phyloP scores from a whole-genome alignment of 768 basidiomycete genomes.

The Phlebiopsis flavidoalba region DNA sequence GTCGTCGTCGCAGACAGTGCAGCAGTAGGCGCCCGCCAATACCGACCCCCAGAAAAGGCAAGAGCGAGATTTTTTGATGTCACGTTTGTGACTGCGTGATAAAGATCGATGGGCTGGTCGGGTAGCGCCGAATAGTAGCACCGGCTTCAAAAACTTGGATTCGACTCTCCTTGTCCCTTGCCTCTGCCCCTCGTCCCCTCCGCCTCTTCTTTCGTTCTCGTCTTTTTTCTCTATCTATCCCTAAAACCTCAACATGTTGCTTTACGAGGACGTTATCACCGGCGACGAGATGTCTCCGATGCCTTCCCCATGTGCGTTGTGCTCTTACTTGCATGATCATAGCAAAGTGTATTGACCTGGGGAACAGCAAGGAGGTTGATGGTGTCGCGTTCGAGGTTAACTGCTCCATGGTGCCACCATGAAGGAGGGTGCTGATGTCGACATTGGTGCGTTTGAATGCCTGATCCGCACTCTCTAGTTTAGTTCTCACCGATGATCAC shows the following conservation, averaged over 20 bases:
- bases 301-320: constrained; percentile 74
- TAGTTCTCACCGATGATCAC: constrained; percentile 1
- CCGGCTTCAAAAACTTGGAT: constrained; percentile 14
- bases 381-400: constrained; percentile 85
- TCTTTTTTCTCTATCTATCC: constrained; percentile 11
- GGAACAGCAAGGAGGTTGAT: constrained; percentile 68
- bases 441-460: constrained; percentile 64
- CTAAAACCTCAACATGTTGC: constrained; percentile 48
- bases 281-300: constrained; percentile 91
- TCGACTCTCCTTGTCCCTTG: constrained; percentile 10
- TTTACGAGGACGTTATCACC: constrained; percentile 69
- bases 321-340: constrained; percentile 6
- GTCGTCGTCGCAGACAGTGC: constrained; percentile 9
- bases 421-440: constrained; percentile 73
- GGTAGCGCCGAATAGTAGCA: constrained; percentile 10
- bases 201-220: constrained; percentile 17
- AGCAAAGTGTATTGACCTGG: neutral
- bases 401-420: constrained; percentile 62
- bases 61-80: constrained; percentile 11
- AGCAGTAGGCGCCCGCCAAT: constrained; percentile 9
- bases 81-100: constrained; percentile 23
- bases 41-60: constrained; percentile 19
- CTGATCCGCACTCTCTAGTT: constrained; percentile 2
- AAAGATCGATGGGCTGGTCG: constrained; percentile 22
- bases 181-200: constrained; percentile 9